Percentiles rank a stretch among this genome's conserved stretches.
Evolutionary conservation across 257 asterid species (phyloP).

Genomic region (Jaltomata sinuosa): DNA sequence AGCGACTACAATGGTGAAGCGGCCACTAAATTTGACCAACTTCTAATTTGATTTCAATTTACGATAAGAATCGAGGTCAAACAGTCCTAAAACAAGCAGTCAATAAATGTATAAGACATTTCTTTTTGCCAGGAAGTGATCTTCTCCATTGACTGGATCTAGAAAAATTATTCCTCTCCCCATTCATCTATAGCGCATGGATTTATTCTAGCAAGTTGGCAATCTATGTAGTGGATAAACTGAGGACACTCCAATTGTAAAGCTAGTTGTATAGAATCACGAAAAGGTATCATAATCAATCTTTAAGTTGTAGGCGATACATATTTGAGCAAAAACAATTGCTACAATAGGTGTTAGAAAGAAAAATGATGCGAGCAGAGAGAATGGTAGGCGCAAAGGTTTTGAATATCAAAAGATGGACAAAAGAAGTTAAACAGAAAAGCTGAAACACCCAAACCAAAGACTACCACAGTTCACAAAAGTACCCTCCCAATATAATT

Average conservation of each 20-base stretch:
- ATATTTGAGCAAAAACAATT: not conserved
- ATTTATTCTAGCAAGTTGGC: not conserved
- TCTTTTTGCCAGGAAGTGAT: not conserved
- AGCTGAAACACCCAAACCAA: not conserved
- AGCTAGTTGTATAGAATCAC: not conserved
- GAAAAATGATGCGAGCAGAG: not conserved
- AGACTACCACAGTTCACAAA: not conserved
- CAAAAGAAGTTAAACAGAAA: not conserved
- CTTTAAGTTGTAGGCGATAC: not conserved
- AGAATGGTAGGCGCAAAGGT: not conserved
- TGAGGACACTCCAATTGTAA: not conserved
- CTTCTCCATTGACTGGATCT: not conserved
- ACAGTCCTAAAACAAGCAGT: not conserved
- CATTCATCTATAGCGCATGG: not conserved
- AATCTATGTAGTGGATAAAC: not conserved
- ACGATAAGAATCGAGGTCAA: not conserved
- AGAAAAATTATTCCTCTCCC: not conserved
- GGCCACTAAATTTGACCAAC: not conserved
- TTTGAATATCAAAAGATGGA: not conserved
- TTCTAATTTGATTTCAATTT: not conserved
- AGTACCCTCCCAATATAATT: not conserved
- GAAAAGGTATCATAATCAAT: not conserved
- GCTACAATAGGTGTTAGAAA: not conserved
- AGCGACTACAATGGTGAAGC: not conserved
- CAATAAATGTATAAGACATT: not conserved